A percentile compares a stretch with the other conserved stretches of the same genome.
Conservation (phyloP, 108 stramenopile species). For the Nitzschia palea region DNA sequence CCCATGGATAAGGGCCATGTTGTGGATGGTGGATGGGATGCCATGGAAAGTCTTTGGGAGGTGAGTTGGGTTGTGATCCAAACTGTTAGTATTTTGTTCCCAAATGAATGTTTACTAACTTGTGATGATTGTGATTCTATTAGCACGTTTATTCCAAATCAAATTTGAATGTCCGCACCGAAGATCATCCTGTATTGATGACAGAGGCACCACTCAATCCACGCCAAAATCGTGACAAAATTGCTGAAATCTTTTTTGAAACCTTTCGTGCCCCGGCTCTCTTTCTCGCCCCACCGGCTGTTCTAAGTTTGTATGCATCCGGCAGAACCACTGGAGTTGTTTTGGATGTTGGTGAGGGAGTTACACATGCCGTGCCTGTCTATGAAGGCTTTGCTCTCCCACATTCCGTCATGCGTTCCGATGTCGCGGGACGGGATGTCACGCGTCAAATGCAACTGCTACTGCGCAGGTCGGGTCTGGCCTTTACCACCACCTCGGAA, state of each 20-base stretch:
- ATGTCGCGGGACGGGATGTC: constrained; percentile 95
- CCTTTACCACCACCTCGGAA: constrained; percentile 93
- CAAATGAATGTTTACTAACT: background rate
- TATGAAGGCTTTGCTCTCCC: constrained; percentile 97
- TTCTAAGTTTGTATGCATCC: constrained; percentile 93
- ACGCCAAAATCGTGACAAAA: constrained; percentile 82
- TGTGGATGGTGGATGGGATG: constrained; percentile 88
- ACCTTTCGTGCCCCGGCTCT: constrained; percentile 91
- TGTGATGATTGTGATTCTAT: too few relatives aligned
- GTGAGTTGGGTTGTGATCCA: constrained; percentile 30
- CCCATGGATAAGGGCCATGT: constrained; percentile 94
- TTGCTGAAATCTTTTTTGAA: constrained; percentile 96
- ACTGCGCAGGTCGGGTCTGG: constrained; percentile 80
- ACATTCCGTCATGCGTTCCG: constrained; percentile 90
- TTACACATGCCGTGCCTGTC: constrained; percentile 95
- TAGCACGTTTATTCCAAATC: constrained; percentile 85
- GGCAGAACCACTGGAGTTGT: constrained; percentile 97
- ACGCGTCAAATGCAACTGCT: constrained; percentile 90
- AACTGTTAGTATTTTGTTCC: background rate
- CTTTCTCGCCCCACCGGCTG: constrained; percentile 90
- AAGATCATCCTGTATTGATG: constrained; percentile 95
- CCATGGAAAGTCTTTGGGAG: constrained; percentile 93
- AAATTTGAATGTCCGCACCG: constrained; percentile 80
- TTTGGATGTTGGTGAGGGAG: constrained; percentile 96
- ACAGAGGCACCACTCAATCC: constrained; percentile 96